phyloP scores from a whole-genome alignment of 2,329 filamentous ascomycete genomes.

The Penicillium sp. region DNA sequence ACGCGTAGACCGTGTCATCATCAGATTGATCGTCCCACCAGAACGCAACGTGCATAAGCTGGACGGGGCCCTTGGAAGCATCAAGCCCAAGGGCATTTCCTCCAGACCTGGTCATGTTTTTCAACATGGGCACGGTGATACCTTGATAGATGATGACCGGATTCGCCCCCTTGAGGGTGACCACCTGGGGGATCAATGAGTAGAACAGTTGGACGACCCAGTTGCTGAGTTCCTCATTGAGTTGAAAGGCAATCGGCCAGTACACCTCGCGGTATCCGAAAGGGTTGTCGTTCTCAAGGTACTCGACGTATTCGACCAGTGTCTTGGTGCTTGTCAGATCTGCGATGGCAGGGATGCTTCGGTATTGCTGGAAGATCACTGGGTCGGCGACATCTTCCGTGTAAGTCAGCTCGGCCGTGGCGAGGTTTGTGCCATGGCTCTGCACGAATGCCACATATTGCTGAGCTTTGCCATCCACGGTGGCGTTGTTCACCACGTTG shows the following conservation, averaged over 20 bases:
- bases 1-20: conserved; percentile 30
- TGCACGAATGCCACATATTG: conserved; percentile 37
- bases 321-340: conserved; percentile 34
- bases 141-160: conserved; percentile 36
- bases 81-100: conserved; percentile 40
- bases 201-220: conserved; percentile 28
- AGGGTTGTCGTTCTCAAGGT: conserved; percentile 37
- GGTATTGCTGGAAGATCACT: conserved; percentile 41
- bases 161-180: conserved; percentile 21
- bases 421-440: conserved; percentile 28
- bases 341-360: conserved; percentile 31
- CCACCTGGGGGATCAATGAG: conserved; percentile 22
- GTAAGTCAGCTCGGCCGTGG: conserved; percentile 40
- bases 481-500: conserved; percentile 32
- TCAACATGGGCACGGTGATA: conserved; percentile 34
- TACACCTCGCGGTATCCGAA: conserved; percentile 36
- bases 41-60: conserved; percentile 32
- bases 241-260: conserved; percentile 35
- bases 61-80: conserved; percentile 22
- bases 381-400: conserved; percentile 39
- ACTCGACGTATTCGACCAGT: conserved; percentile 35
- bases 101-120: conserved; percentile 33
- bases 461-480: conserved; percentile 38
- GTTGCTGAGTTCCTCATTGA: conserved; percentile 31
- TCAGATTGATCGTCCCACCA: conserved; percentile 36